A percentile compares a stretch with the other conserved stretches of the same genome.
Evolutionary conservation across 257 asterid species (phyloP).

Genomic region (Fraxinus quadrangulata): DNA sequence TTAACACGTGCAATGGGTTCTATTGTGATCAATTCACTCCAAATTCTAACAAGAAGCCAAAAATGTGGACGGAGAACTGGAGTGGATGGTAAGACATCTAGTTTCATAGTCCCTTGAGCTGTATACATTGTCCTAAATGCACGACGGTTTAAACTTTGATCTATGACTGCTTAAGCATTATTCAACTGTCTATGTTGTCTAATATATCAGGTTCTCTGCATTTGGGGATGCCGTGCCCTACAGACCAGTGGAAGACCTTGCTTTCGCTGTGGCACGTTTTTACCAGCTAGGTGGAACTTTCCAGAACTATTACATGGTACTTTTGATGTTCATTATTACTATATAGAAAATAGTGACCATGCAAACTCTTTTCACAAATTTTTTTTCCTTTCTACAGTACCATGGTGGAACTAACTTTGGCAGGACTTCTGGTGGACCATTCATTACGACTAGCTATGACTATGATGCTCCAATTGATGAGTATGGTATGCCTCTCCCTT

Average conservation of each 20-base stretch:
- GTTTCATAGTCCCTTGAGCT: conserved; percentile 11
- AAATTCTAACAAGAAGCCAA: conserved; percentile 70
- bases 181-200: not conserved
- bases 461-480: conserved; percentile 97
- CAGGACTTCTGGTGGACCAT: conserved; percentile 83
- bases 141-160: not conserved
- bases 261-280: conserved; percentile 88
- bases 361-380: not conserved
- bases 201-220: conserved; percentile 61
- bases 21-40: conserved; percentile 93
- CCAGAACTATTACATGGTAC: conserved; percentile 95
- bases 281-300: conserved; percentile 91
- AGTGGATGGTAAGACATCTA: conserved; percentile 70
- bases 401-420: conserved; percentile 96
- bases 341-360: not conserved
- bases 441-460: conserved; percentile 82
- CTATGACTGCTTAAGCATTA: conserved; percentile 3
- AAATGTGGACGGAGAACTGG: conserved; percentile 99
- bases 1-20: conserved; percentile 93
- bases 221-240: conserved; percentile 76
- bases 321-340: not conserved
- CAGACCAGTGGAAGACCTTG: conserved; percentile 87
- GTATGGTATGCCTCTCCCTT: conserved; percentile 53
- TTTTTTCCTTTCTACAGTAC: conserved; percentile 47
- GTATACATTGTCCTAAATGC: conserved; percentile 16